A percentile compares a stretch with the other conserved stretches of the same genome.
These are phyloP conservation scores for Cryoendolithus antarcticus DNA, from an alignment of 2,329 filamentous ascomycete genomes.

Conservation along the genomic window DNA sequence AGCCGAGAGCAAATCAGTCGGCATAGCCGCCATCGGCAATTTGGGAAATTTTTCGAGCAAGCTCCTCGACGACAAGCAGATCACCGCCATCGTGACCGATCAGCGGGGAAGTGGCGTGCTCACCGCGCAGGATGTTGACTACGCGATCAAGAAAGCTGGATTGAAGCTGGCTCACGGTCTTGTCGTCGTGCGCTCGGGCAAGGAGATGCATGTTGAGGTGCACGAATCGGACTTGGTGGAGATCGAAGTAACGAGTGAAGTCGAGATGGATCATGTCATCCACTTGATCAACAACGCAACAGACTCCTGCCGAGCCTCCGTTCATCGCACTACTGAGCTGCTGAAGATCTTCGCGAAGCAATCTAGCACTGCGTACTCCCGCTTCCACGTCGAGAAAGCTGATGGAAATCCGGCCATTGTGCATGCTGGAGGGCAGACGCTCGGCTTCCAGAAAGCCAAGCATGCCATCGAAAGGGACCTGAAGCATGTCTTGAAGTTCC, in stretches of 20 bases:
- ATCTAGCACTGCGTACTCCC: slow-evolving; percentile 17
- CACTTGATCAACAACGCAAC: slow-evolving; percentile 19
- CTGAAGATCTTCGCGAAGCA: slow-evolving; percentile 18
- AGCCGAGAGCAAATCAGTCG: slow-evolving; percentile 14
- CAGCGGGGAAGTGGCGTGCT: slow-evolving; percentile 14
- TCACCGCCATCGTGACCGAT: slow-evolving; percentile 21
- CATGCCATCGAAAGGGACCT: slow-evolving; percentile 21
- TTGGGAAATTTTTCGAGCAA: slow-evolving; percentile 24
- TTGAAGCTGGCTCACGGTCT: slow-evolving; percentile 14
- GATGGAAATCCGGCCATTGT: slow-evolving; percentile 18
- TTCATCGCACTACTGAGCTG: slow-evolving; percentile 16
- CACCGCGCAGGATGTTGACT: slow-evolving; percentile 17
- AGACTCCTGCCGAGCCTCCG: slow-evolving; percentile 15
- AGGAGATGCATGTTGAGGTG: slow-evolving; percentile 14
- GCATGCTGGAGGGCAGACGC: slow-evolving; percentile 13
- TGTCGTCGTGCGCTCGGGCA: slow-evolving; percentile 18
- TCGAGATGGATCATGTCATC: slow-evolving; percentile 23
- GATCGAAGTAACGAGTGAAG: slow-evolving; percentile 15
- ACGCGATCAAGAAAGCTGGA: slow-evolving; percentile 15
- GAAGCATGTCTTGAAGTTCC: slow-evolving; percentile 15
- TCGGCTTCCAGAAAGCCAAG: slow-evolving; percentile 20
- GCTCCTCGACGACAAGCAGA: slow-evolving; percentile 20
- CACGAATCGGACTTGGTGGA: slow-evolving; percentile 16
- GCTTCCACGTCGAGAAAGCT: slow-evolving; percentile 19
- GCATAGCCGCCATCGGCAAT: slow-evolving; percentile 18